phyloP scores from a whole-genome alignment of 805 yeast species.

The Saccharomycodes ludwigii region DNA sequence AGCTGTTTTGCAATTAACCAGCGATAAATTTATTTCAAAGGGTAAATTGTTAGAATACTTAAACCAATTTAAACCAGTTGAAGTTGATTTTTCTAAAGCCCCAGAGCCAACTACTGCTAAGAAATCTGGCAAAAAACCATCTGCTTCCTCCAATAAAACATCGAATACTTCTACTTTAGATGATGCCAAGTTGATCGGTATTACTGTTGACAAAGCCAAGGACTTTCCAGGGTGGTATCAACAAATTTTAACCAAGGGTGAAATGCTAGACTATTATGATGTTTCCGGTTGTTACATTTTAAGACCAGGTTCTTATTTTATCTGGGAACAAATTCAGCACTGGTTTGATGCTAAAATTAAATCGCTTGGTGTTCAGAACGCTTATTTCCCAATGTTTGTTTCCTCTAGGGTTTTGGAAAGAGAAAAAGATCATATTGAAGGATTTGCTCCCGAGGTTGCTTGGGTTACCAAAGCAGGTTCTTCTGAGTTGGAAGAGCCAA shows the following conservation, averaged over 20 bases:
- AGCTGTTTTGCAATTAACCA: constrained; percentile 18
- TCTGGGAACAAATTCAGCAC: constrained; percentile 90
- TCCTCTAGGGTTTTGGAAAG: constrained; percentile 84
- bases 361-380: constrained; percentile 80
- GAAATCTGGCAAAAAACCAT: constrained; percentile 17
- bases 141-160: constrained; percentile 18
- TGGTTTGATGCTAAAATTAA: constrained; percentile 79
- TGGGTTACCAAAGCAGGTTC: constrained; percentile 98
- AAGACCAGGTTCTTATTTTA: constrained; percentile 87
- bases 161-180: constrained; percentile 42
- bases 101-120: constrained; percentile 27
- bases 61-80: constrained; percentile 26
- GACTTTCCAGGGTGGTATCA: constrained; percentile 98
- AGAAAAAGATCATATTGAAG: constrained; percentile 98
- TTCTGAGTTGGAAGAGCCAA: constrained; percentile 92
- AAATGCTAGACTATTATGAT: constrained; percentile 96
- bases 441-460: constrained; percentile 99
- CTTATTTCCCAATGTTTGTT: constrained; percentile 98
- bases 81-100: constrained; percentile 38
- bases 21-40: constrained; percentile 15
- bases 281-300: constrained; percentile 97
- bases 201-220: constrained; percentile 81
- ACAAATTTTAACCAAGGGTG: constrained; percentile 92
- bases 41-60: constrained; percentile 22
- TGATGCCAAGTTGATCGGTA: constrained; percentile 88